phyloP scores from a whole-genome alignment of 2,329 filamentous ascomycete species.

The Neocatenulostroma microsporum region DNA sequence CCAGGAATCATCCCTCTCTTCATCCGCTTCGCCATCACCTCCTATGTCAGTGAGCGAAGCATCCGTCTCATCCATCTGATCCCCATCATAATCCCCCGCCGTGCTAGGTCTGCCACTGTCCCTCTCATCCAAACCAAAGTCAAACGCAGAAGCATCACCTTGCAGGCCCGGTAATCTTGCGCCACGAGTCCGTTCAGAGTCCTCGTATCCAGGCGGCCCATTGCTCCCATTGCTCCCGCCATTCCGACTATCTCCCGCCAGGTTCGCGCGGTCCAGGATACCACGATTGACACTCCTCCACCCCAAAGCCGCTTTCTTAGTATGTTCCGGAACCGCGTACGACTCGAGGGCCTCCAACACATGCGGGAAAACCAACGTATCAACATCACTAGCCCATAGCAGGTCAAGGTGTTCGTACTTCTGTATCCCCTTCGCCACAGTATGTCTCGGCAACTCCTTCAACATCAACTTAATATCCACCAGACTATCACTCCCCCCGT shows the following conservation, averaged over 20 bases:
- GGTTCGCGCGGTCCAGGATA: slow-evolving; percentile 13
- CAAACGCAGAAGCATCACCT: neutral
- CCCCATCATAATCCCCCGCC: neutral
- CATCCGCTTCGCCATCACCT: neutral
- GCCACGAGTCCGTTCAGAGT: slow-evolving; percentile 16
- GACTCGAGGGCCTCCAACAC: slow-evolving; percentile 82
- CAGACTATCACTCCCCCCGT: slow-evolving; percentile 86
- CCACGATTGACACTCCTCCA: slow-evolving; percentile 13
- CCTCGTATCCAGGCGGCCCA: slow-evolving; percentile 24
- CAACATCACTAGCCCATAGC: slow-evolving; percentile 81
- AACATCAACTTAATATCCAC: slow-evolving; percentile 93
- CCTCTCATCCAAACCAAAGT: slow-evolving; percentile 1
- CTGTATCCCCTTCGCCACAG: slow-evolving; percentile 74
- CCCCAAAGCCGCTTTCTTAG: slow-evolving; percentile 17
- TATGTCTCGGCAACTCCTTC: slow-evolving; percentile 74
- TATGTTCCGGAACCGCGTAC: slow-evolving; percentile 36
- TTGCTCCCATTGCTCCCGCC: too few relatives aligned
- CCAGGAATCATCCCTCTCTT: neutral
- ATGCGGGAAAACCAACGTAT: slow-evolving; percentile 77
- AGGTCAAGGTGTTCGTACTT: slow-evolving; percentile 98
- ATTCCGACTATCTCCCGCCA: slow-evolving; percentile 7
- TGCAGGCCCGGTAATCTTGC: neutral
- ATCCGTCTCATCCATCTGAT: neutral
- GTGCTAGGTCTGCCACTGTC: neutral
- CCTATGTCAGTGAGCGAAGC: too few relatives aligned